Evolutionary conservation across 2,329 filamentous ascomycete species (phyloP).

Genomic region (Colletotrichum agaves): DNA sequence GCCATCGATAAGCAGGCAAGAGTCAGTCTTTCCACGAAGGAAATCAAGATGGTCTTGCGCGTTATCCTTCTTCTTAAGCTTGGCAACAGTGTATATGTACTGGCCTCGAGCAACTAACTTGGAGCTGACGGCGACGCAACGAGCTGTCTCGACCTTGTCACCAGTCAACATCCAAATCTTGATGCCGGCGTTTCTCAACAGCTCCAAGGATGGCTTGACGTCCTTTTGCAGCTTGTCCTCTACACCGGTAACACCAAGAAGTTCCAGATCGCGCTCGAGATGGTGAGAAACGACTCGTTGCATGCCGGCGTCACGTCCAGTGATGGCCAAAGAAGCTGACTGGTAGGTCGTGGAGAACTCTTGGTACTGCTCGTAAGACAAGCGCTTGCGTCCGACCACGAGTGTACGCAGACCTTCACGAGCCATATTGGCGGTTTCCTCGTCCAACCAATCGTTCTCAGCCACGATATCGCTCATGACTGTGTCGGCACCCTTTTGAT

Average conservation of each 20-base stretch:
- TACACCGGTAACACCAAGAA: constrained; percentile 96
- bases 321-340: constrained; percentile 83
- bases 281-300: constrained; percentile 81
- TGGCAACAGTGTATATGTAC: constrained; percentile 93
- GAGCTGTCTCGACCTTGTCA: constrained; percentile 97
- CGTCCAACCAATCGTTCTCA: constrained; percentile 97
- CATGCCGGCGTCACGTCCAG: constrained; percentile 84
- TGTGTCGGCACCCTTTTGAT: constrained; percentile 97
- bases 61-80: constrained; percentile 83
- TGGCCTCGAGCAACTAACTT: constrained; percentile 94
- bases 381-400: constrained; percentile 90
- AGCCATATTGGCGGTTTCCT: constrained; percentile 99
- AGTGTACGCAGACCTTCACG: constrained; percentile 93
- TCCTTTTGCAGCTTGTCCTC: constrained; percentile 97
- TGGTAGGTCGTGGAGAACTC: constrained; percentile 81
- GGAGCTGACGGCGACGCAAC: constrained; percentile 94
- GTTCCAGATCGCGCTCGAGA: constrained; percentile 88
- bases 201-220: constrained; percentile 93
- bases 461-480: constrained; percentile 98
- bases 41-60: constrained; percentile 92
- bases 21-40: constrained; percentile 85
- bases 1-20: constrained; percentile 92
- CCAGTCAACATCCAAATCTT: constrained; percentile 99
- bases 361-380: constrained; percentile 81
- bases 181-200: constrained; percentile 95